Base-by-base conservation (phyloP, 1,284 basidiomycete species). In the Malassezia furfur region DNA sequence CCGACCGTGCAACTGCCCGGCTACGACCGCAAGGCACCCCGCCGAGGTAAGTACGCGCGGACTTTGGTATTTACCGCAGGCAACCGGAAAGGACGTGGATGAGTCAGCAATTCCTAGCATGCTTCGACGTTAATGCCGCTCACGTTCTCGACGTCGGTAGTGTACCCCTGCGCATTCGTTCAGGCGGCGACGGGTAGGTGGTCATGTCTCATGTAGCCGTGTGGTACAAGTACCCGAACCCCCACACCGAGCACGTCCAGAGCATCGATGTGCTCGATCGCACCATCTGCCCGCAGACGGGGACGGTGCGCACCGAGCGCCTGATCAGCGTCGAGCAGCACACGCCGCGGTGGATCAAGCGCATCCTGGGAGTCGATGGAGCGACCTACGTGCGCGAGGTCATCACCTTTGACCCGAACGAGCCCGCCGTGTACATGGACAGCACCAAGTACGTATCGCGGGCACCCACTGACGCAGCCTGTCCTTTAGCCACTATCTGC, bases 221-320 rank as follows among this genome's bases (percentile, higher is more conserved):
- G 10, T 61, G 59, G 59, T 36, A 37, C 28, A 61, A 61, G 37
- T 61, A 61, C 37, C 59, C 59, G 12, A 61, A 61, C 41, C 59
- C 59, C 9, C 47, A 54, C 37, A 41, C 54, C 2, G 52, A 54
- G 41, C 59, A 61, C 41, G 59, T 61, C 17, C 48, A 45, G 17
- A 50, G 37, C 15, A 50, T 61, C 19, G 59, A 61, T 41, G 56
- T 61, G 37, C 43, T 61, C 17, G 50, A 57, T 21, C 50, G 57
- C 12, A 31, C 19, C 25, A 37, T 61, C 14, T 53, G 54, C 39
- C 40, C 46, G 7, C 14, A 38, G 10, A 61, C 59, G 5, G 59
- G 59, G 12, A n/a, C 35, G 5, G 30, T 61, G 7, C 40, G 38
- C 35, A 58, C 57, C 11, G 59, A 61, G 50, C 49, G 59, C 14